Conservation (phyloP, 345 rosid genomes). For the Raphanus raphanistrum region DNA sequence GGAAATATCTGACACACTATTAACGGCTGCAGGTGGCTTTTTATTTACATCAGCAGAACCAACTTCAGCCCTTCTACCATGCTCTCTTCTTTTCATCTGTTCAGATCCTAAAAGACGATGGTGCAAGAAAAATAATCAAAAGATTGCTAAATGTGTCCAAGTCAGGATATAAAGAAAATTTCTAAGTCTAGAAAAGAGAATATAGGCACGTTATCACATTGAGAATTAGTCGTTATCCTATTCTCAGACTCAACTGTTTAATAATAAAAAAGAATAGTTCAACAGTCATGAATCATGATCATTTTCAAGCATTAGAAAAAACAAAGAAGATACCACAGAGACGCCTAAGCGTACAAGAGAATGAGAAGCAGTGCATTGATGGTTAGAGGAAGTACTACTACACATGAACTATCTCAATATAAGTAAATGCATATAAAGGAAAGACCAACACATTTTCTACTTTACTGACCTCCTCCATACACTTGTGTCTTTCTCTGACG, state of each 20-base stretch:
- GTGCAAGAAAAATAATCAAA: constrained; percentile 33
- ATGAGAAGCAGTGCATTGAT: background rate
- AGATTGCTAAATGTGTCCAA: constrained; percentile 22
- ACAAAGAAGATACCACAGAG: constrained; percentile 19
- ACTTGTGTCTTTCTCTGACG: constrained; percentile 52
- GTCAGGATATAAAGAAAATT: constrained; percentile 27
- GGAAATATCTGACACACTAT: constrained; percentile 45
- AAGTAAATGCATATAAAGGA: constrained; percentile 20
- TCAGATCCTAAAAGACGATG: constrained; percentile 51
- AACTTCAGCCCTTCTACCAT: constrained; percentile 48
- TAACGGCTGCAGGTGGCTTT: constrained; percentile 42
- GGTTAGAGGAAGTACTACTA: background rate
- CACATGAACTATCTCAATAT: background rate
- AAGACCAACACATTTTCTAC: constrained; percentile 14
- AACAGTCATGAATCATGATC: constrained; percentile 7
- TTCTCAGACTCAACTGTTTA: constrained; percentile 24
- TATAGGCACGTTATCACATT: constrained; percentile 25
- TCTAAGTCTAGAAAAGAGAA: background rate
- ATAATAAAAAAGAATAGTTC: constrained; percentile 29
- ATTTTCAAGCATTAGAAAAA: constrained; percentile 20
- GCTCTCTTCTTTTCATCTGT: constrained; percentile 49
- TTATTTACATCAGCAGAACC: constrained; percentile 45
- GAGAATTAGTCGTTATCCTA: constrained; percentile 30
- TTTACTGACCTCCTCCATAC: constrained; percentile 43
- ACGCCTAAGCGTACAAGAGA: background rate